Evolutionary conservation across 805 yeast genomes (phyloP), one percentile per base, ranked within the genome.

Genomic region (Lipomyces orientalis): DNA sequence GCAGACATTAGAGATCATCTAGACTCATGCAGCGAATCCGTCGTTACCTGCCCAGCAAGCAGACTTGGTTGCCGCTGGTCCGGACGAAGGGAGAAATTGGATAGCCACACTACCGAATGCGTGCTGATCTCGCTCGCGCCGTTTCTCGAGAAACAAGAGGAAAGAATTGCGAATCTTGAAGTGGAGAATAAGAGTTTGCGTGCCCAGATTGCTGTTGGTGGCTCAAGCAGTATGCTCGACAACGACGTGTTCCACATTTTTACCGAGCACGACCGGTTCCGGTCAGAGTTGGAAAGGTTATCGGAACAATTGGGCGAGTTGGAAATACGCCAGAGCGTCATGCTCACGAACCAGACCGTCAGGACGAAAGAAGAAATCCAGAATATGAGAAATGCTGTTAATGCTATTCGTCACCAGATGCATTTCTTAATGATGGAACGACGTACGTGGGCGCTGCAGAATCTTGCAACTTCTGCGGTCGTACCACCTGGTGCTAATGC

Each of bases 341-440:
- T 75, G 70, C 73, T 78, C 29, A 75, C 75, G 71, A 76, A 78
- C 29, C 82, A 80, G 61, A 76, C 73, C 59, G 68, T 74, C 39
- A 75, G 79, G 16, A 70, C 73, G 25, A 69, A 73, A 37, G 80
- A 78, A 43, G 82, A 79, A 39, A 57, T 80, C 31, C 73, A 75
- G 25, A 72, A 73, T 54, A 64, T 79, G 49, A 73, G 76, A 22
- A 64, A 73, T 16, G 77, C 76, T 2, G 64, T 79, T 59, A 77
- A 76, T 46, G 74, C 78, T 12, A 65, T 79, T n/a, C 75, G 80
- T 2, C 79, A 79, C 43, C 82, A 79, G 67, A 54, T 79, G 60
- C 77, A 77, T 63, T 73, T 76, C 59, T 60, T 79, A 33, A 65
- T 76, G 22, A 58, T 75, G 19, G 79, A 77, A 54, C 69, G 79